These are phyloP conservation scores for Capsicum pubescens DNA, from an alignment of 257 asterid species.

Conservation along the genomic window DNA sequence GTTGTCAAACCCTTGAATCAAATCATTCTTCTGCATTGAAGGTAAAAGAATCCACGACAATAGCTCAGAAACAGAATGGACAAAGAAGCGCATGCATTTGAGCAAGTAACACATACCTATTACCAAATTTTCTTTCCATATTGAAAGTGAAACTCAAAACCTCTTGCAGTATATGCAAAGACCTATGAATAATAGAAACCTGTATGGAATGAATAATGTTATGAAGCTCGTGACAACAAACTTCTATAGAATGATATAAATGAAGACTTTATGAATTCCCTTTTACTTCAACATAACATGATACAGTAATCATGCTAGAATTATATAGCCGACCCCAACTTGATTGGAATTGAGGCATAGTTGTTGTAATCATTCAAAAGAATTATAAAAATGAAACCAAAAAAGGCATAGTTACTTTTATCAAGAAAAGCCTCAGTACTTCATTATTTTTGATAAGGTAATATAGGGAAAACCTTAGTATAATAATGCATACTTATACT, in stretches of 20 bases:
- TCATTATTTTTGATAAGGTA: background rate
- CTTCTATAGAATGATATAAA: background rate
- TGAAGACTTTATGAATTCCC: slow-evolving; percentile 8
- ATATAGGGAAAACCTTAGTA: background rate
- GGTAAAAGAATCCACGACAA: background rate
- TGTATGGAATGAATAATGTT: slow-evolving; percentile 42
- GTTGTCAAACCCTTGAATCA: slow-evolving; percentile 5
- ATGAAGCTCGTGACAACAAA: background rate
- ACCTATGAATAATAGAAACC: slow-evolving; percentile 67
- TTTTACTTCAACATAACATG: slow-evolving; percentile 21
- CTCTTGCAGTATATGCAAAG: slow-evolving; percentile 70
- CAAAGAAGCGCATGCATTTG: slow-evolving; percentile 30
- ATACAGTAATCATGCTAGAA: background rate
- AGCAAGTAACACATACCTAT: slow-evolving; percentile 55
- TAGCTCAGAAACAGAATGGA: slow-evolving; percentile 3
- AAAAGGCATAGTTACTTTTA: background rate
- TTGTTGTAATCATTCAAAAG: background rate
- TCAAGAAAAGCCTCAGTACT: background rate
- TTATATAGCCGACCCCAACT: background rate
- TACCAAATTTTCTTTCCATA: slow-evolving; percentile 47
- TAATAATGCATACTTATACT: background rate
- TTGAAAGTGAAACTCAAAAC: slow-evolving; percentile 53
- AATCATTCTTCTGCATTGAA: slow-evolving; percentile 10
- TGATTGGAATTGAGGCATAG: background rate
- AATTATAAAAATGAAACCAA: background rate